Evolutionary conservation across 495 filamentous ascomycete genomes (phyloP).

Genomic region (Choiromyces venosus): DNA sequence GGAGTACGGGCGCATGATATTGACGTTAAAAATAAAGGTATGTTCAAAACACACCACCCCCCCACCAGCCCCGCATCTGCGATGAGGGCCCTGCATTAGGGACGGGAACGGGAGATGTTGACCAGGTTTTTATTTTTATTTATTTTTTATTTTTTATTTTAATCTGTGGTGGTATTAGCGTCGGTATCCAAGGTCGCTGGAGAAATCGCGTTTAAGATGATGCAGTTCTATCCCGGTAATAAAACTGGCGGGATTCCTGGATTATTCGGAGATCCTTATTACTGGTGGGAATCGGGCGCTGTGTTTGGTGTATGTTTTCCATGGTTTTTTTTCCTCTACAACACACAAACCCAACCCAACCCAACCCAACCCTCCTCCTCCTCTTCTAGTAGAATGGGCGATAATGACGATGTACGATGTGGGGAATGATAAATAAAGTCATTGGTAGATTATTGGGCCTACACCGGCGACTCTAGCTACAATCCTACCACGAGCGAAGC

Average conservation of each 20-base stretch:
- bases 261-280: conserved; percentile 51
- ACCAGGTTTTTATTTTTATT: neutral
- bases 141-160: neutral
- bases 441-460: conserved; percentile 76
- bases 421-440: conserved; percentile 35
- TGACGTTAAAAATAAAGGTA: neutral
- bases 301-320: conserved; percentile 34
- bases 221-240: conserved; percentile 64
- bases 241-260: conserved; percentile 57
- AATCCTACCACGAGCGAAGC: conserved; percentile 64
- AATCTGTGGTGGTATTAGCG: conserved; percentile 45
- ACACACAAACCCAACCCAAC: neutral
- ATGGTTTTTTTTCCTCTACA: neutral
- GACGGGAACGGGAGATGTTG: neutral
- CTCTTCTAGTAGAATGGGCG: neutral
- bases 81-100: neutral
- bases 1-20: neutral
- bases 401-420: neutral
- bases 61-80: neutral
- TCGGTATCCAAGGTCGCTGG: conserved; percentile 60
- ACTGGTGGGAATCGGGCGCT: conserved; percentile 67
- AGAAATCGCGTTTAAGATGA: conserved; percentile 57
- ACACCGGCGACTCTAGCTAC: conserved; percentile 69
- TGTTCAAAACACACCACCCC: neutral
- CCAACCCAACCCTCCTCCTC: neutral